These are phyloP conservation scores for Mycena belliarum DNA, from an alignment of 768 basidiomycete genomes.

Conservation along the genomic window DNA sequence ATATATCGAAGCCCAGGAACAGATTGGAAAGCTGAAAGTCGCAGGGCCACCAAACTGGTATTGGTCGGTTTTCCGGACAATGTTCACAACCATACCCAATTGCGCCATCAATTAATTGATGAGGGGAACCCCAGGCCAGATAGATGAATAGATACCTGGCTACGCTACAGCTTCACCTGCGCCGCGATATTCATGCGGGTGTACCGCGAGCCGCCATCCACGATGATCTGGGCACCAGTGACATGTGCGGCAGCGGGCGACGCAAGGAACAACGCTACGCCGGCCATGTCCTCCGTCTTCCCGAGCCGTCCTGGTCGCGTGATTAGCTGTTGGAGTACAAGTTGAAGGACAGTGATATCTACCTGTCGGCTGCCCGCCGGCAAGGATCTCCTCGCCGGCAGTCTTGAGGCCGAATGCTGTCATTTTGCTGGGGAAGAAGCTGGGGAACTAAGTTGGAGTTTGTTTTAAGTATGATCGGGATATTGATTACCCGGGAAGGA, in stretches of 20 bases:
- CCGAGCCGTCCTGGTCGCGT: conserved; percentile 65
- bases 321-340: conserved; percentile 20
- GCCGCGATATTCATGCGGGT: conserved; percentile 10
- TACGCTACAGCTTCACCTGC: conserved; percentile 18
- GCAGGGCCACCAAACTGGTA: too few species aligned
- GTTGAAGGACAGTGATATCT: not conserved
- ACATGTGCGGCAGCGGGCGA: conserved; percentile 62
- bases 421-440: conserved; percentile 44
- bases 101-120: too few species aligned
- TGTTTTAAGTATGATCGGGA: too few species aligned
- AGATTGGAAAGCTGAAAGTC: too few species aligned
- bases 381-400: conserved; percentile 13
- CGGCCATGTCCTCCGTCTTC: conserved; percentile 63
- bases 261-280: conserved; percentile 61
- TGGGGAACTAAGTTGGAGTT: not conserved
- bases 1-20: too few species aligned
- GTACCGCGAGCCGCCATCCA: conserved; percentile 54
- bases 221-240: conserved; percentile 60
- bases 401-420: conserved; percentile 21
- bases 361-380: conserved; percentile 20
- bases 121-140: too few species aligned
- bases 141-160: too few species aligned
- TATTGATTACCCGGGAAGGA: conserved; percentile 19
- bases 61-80: too few species aligned
- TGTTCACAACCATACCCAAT: too few species aligned